phyloP scores from a whole-genome alignment of 805 yeast species.

The Candida chilensis region DNA sequence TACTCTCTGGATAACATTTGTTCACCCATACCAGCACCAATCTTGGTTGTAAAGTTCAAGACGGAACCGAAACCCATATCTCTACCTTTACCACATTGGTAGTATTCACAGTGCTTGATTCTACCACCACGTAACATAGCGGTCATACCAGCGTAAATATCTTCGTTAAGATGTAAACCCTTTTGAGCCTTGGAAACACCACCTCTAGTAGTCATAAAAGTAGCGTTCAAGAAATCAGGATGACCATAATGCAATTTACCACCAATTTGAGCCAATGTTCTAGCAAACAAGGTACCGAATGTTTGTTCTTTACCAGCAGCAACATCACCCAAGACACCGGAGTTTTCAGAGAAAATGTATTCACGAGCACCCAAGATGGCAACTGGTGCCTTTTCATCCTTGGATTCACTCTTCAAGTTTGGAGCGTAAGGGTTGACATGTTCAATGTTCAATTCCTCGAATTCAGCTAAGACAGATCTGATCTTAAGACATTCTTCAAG shows the following conservation, averaged over 20 bases:
- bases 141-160: slow-evolving; percentile 84
- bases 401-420: slow-evolving; percentile 48
- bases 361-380: slow-evolving; percentile 87
- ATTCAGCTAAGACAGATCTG: slow-evolving; percentile 74
- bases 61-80: slow-evolving; percentile 84
- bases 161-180: slow-evolving; percentile 80
- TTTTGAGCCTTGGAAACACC: slow-evolving; percentile 85
- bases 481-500: slow-evolving; percentile 80
- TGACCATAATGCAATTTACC: slow-evolving; percentile 86
- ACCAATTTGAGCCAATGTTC: slow-evolving; percentile 79
- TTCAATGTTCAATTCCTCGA: slow-evolving; percentile 69
- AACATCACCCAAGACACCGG: slow-evolving; percentile 80
- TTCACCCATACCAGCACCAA: slow-evolving; percentile 93
- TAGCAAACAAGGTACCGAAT: slow-evolving; percentile 76
- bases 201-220: slow-evolving; percentile 79
- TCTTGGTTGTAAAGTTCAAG: slow-evolving; percentile 77
- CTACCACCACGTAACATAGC: slow-evolving; percentile 80
- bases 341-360: slow-evolving; percentile 78
- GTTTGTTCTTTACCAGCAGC: slow-evolving; percentile 91
- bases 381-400: slow-evolving; percentile 50
- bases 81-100: slow-evolving; percentile 88
- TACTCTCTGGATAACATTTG: slow-evolving; percentile 81
- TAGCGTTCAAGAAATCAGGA: slow-evolving; percentile 73
- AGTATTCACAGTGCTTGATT: slow-evolving; percentile 80
- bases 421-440: slow-evolving; percentile 81